Base-by-base conservation (phyloP, 2,329 filamentous ascomycete genomes). In the Paradendryphiella salina region DNA sequence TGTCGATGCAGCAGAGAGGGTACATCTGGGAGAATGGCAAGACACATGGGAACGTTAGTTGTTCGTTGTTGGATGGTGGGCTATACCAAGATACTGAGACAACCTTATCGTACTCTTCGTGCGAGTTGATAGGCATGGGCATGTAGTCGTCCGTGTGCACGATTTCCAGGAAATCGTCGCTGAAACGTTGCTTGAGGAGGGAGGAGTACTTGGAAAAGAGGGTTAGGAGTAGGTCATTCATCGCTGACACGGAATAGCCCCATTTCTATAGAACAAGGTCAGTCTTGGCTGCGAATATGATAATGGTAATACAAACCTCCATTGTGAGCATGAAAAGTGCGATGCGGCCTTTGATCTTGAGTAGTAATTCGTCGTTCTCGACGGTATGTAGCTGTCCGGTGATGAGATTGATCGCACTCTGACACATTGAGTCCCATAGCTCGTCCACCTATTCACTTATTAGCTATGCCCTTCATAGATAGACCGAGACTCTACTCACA, bases 11-110 rank as follows among this genome's bases (percentile, higher is more conserved):
- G 75, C 94, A 96, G 26, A 97, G 81, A 1, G 94, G 93, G 70
- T 99, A 99, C 94, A 99, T 99, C 65, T 97, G 92, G 10, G 92
- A 96, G 72, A 99, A 99, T 0, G 94, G 95, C 1, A 99, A 79
- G n/a, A 96, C 90, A 63, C 88, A 95, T 4, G 94, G 95, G 70
- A 96, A 96, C 10, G 81, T 85, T 64, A 96, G 82, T 61, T 94
- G 85, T 53, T 51, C 48, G 13, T 34, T 51, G 26, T 46, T 34
- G 0, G 23, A 29, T 1, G 43, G 48, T 35, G 92, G 92, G 1
- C 84, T 87, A 72, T 96, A 97, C 93, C 93, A 99, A 75, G 89
- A 96, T 53, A 97, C 91, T 55, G 91, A 94, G 58, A 96, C 84
- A 29, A 99, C 93, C 66, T 96, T 96, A 65, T 95, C 90, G 69